A percentile compares a stretch with the other conserved stretches of the same genome.
These are phyloP conservation scores for Penicillium verhagenii DNA, from an alignment of 495 filamentous ascomycete species.

Conservation along the genomic window DNA sequence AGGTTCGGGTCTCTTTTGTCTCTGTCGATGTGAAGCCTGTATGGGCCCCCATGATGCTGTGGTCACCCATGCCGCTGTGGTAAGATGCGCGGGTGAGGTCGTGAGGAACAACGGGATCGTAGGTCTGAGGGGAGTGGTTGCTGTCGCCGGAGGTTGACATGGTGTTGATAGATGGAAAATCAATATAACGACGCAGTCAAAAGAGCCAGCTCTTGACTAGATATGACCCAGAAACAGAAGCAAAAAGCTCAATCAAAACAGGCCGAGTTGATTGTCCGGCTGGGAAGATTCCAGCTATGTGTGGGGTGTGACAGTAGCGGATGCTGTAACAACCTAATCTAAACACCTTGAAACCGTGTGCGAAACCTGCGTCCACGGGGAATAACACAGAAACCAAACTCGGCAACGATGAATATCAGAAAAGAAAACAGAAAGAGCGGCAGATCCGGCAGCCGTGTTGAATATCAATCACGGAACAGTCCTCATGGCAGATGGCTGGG, in stretches of 20 bases:
- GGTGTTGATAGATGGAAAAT: constrained; percentile 7
- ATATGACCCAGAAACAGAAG: constrained; percentile 1
- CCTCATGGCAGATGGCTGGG: constrained; percentile 10
- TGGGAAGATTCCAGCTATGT: constrained; percentile 11
- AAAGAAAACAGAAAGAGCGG: constrained; percentile 15
- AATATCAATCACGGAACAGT: constrained; percentile 36
- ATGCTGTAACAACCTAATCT: constrained; percentile 14
- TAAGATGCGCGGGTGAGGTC: constrained; percentile 36
- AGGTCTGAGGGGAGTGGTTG: constrained; percentile 30
- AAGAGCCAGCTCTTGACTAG: constrained; percentile 41
- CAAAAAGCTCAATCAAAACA: constrained; percentile 1
- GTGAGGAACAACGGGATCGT: constrained; percentile 32
- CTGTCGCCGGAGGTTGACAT: constrained; percentile 32
- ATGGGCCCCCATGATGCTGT: constrained; percentile 30
- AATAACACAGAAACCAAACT: constrained; percentile 21
- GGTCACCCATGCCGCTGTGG: constrained; percentile 35
- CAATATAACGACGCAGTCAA: constrained; percentile 15
- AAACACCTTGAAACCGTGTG: constrained; percentile 28
- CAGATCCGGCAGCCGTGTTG: constrained; percentile 25
- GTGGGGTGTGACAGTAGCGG: constrained; percentile 21
- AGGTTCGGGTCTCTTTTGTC: constrained; percentile 27
- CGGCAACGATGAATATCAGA: constrained; percentile 11
- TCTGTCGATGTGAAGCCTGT: constrained; percentile 20
- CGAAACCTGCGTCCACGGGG: constrained; percentile 38
- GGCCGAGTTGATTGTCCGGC: constrained; percentile 14